Conservation (phyloP, 2,329 filamentous ascomycete species). For the Penicillium hesseltinei region DNA sequence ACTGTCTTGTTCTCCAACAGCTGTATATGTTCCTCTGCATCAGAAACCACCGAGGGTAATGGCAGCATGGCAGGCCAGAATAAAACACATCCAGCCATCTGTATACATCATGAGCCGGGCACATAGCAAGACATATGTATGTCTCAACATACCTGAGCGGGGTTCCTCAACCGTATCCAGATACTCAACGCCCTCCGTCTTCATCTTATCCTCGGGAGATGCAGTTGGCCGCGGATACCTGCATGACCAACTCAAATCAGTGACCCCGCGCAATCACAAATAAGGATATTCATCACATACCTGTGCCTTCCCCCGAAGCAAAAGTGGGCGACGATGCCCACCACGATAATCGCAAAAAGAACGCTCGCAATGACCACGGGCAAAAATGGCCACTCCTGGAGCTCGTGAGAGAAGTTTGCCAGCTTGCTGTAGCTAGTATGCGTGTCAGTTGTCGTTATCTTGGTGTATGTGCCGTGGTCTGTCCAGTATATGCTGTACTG, state of each 20-base stretch:
- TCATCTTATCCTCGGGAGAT: neutral
- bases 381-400: neutral
- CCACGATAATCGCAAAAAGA: neutral
- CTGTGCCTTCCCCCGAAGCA: neutral
- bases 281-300: neutral
- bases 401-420: neutral
- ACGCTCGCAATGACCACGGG: neutral
- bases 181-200: neutral
- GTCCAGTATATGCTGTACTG: neutral
- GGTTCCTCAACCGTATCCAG: neutral
- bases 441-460: neutral
- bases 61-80: conserved; percentile 6
- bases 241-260: neutral
- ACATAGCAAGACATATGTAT: neutral
- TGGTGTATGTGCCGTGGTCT: neutral
- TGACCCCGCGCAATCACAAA: neutral
- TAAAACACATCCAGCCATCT: conserved; percentile 4
- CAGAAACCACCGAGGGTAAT: conserved; percentile 3
- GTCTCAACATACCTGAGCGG: neutral
- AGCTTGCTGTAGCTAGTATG: neutral
- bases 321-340: neutral
- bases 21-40: neutral
- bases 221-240: neutral
- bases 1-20: neutral
- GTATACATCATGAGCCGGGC: neutral